phyloP scores from a whole-genome alignment of 2,329 filamentous ascomycete species.

The Phialophora tarda region DNA sequence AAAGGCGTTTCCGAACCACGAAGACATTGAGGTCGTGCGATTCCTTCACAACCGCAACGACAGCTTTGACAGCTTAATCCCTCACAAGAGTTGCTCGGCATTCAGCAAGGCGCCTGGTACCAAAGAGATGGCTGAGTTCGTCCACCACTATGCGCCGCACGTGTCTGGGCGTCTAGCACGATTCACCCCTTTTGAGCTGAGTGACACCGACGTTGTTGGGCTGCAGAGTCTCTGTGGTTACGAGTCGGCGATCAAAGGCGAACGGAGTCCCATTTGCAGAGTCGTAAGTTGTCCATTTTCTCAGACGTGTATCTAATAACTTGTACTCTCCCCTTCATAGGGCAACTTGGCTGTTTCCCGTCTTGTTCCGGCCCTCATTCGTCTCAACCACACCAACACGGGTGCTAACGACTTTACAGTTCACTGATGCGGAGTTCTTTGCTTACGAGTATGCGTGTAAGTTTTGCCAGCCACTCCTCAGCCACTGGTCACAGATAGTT shows the following conservation, averaged over 20 bases:
- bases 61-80: conserved; percentile 30
- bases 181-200: conserved; percentile 55
- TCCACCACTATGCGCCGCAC: conserved; percentile 24
- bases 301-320: not conserved
- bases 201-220: conserved; percentile 58
- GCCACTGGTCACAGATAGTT: not conserved
- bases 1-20: conserved; percentile 26
- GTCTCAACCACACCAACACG: not conserved
- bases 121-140: conserved; percentile 31
- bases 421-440: conserved; percentile 61
- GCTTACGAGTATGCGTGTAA: conserved; percentile 58
- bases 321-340: not conserved
- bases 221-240: conserved; percentile 75
- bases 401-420: conserved; percentile 38
- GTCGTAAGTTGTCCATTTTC: conserved; percentile 39
- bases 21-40: conserved; percentile 34
- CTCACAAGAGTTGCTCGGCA: conserved; percentile 32
- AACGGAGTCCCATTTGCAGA: conserved; percentile 63
- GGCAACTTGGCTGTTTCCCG: not conserved
- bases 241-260: conserved; percentile 70
- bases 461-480: not conserved
- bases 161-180: conserved; percentile 27
- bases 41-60: conserved; percentile 30
- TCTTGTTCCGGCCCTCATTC: not conserved
- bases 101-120: conserved; percentile 34